Evolutionary conservation across 805 yeast species (phyloP).

Genomic region (Ogataea sp.): DNA sequence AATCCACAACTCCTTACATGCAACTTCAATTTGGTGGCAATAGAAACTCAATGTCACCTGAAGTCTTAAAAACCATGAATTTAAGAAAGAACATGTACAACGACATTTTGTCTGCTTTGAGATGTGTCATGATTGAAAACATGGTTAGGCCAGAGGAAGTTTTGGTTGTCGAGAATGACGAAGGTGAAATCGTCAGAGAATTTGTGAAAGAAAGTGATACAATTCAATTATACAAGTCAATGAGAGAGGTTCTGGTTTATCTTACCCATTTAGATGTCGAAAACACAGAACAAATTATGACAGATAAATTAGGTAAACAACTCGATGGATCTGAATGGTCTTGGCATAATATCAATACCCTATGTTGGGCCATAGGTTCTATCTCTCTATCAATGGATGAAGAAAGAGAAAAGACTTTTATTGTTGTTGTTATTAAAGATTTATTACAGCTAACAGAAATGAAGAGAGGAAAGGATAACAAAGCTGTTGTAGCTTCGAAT

Average conservation of each 20-base stretch:
- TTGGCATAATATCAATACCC: conserved; percentile 94
- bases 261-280: conserved; percentile 91
- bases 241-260: conserved; percentile 93
- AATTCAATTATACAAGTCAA: conserved; percentile 86
- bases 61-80: conserved; percentile 64
- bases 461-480: conserved; percentile 96
- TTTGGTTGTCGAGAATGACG: conserved; percentile 93
- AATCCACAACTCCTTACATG: conserved; percentile 67
- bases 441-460: conserved; percentile 85
- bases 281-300: conserved; percentile 92
- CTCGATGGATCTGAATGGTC: conserved; percentile 98
- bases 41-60: conserved; percentile 83
- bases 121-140: conserved; percentile 90
- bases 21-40: conserved; percentile 48
- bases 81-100: conserved; percentile 80
- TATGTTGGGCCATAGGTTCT: conserved; percentile 99
- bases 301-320: conserved; percentile 82
- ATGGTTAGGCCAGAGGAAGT: conserved; percentile 99
- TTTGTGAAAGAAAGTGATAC: conserved; percentile 97
- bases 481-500: conserved; percentile 99
- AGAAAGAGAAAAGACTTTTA: conserved; percentile 90
- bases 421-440: conserved; percentile 90
- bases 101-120: conserved; percentile 69
- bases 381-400: conserved; percentile 98
- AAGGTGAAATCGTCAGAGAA: conserved; percentile 97